Conservation (phyloP, 495 filamentous ascomycete species). For the Durotheca rogersii region DNA sequence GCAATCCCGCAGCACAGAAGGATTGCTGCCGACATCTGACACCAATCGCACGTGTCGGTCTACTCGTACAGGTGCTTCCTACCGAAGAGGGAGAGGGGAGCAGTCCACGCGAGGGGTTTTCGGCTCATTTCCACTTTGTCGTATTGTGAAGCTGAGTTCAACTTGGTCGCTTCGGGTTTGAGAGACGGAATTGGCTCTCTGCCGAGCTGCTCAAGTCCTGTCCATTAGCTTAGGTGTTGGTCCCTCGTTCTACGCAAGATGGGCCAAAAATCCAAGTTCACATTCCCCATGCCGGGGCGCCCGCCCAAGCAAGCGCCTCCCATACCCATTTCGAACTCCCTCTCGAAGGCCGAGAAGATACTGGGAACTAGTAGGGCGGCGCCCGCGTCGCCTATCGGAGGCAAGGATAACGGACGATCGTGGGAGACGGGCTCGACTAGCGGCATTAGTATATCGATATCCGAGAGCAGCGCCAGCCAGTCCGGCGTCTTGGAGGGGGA, state of each 20-base stretch:
- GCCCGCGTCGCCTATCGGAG: slow-evolving; percentile 29
- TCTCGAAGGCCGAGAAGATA: slow-evolving; percentile 50
- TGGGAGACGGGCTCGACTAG: slow-evolving; percentile 50
- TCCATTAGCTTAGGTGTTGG: not conserved
- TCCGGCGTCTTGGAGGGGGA: slow-evolving; percentile 16
- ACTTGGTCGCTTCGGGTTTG: not conserved
- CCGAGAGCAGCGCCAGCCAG: slow-evolving; percentile 45
- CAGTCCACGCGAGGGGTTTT: slow-evolving; percentile 3
- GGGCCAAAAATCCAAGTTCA: slow-evolving; percentile 54
- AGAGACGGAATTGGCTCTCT: slow-evolving; percentile 2
- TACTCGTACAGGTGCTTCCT: not conserved
- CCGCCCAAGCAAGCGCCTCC: slow-evolving; percentile 37
- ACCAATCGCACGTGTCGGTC: not conserved
- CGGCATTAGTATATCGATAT: slow-evolving; percentile 53
- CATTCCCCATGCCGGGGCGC: slow-evolving; percentile 54
- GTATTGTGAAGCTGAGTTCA: not conserved
- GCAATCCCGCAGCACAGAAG: slow-evolving; percentile 7
- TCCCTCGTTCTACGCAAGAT: slow-evolving; percentile 31
- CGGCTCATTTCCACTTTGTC: not conserved
- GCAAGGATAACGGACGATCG: slow-evolving; percentile 25
- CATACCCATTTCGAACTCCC: slow-evolving; percentile 23
- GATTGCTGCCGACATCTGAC: slow-evolving; percentile 5
- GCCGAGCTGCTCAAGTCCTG: not conserved
- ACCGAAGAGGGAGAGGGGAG: slow-evolving; percentile 7
- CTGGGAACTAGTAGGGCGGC: slow-evolving; percentile 42